Base-by-base conservation (phyloP, 495 filamentous ascomycete species). In the Penicillium egyptiacum region DNA sequence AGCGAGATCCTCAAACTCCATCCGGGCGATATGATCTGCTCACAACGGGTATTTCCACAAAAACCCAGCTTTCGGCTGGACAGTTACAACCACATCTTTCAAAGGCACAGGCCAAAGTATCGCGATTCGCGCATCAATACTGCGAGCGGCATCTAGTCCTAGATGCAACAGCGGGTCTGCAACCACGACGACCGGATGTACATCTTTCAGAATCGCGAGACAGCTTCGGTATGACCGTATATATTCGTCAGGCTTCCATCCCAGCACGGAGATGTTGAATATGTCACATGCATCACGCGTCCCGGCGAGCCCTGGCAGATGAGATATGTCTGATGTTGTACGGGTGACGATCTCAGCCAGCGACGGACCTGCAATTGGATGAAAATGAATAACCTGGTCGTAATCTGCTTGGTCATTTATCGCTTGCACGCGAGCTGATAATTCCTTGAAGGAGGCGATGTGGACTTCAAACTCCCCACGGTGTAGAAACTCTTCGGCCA, bases 81-180 rank as follows among this genome's bases (percentile, higher is more conserved):
- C 57, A 0, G 64, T 58, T 14, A 70, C 58, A 6, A 82, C 76
- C 26, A 72, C 70, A 54, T 80, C 75, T 14, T 67, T 67, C 1
- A 77, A 53, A 50, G 46, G 77, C 67, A 45, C 77, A 64, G 53
- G 74, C 71, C 57, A 79, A 40, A 55, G 73, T 48, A 57, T 66
- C 55, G 53, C 63, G 23, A 62, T 68, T 58, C 62, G 68, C 54
- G 35, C 58, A 56, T 63, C 64, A 22, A 54, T 58, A 33, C 65
- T 70, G 52, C 70, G 75, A 61, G n/a, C 65, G 6, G 79, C 81
- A 49, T 82, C 81, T 12, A 79, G 56, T 0, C 74, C 81, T 19
- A 79, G 75, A 14, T 75, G 70, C 33, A 85, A 75, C 14, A 79
- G 71, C 5, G 79, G 78, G 56, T 84, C 79, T 41, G 78, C 70